These are phyloP conservation scores for Podochytrium sp. DNA, from an alignment of 192 early-diverging fungal genomes.

Conservation along the genomic window DNA sequence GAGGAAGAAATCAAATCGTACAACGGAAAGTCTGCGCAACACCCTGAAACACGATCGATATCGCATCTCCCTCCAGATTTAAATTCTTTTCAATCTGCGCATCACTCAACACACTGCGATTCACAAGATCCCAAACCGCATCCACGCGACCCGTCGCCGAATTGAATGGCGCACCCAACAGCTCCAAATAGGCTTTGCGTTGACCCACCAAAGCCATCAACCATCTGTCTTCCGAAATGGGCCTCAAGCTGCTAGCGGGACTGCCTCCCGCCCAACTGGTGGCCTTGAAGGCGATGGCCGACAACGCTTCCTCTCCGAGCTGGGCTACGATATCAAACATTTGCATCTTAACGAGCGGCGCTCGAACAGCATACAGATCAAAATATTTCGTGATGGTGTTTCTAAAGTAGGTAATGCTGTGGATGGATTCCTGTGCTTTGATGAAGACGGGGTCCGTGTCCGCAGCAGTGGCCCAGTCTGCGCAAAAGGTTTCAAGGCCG, in stretches of 20 bases:
- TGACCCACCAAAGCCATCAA: neutral
- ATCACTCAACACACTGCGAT: no score
- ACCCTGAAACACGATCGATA: no score
- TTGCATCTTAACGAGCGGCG: neutral
- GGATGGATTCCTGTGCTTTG: constrained; percentile 2
- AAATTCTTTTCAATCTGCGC: no score
- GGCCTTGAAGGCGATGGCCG: neutral
- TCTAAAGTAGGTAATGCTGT: neutral
- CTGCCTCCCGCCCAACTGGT: neutral
- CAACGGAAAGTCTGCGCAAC: no score
- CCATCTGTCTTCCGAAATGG: neutral
- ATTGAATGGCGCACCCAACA: neutral
- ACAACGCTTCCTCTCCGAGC: neutral
- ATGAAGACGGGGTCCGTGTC: neutral
- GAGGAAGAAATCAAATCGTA: no score
- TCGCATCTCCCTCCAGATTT: no score
- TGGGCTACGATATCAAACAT: constrained; percentile 26
- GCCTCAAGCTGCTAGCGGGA: neutral
- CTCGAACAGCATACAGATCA: neutral
- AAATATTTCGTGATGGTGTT: neutral
- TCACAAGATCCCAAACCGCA: no score
- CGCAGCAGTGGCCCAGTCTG: constrained; percentile 9
- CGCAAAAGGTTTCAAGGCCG: constrained; percentile 21
- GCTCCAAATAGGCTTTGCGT: neutral
- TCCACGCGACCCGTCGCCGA: neutral